Percentiles rank a stretch among this genome's conserved stretches.
These are phyloP conservation scores for Ustilago hordei DNA, from an alignment of 1,284 basidiomycete species.

Conservation along the genomic window DNA sequence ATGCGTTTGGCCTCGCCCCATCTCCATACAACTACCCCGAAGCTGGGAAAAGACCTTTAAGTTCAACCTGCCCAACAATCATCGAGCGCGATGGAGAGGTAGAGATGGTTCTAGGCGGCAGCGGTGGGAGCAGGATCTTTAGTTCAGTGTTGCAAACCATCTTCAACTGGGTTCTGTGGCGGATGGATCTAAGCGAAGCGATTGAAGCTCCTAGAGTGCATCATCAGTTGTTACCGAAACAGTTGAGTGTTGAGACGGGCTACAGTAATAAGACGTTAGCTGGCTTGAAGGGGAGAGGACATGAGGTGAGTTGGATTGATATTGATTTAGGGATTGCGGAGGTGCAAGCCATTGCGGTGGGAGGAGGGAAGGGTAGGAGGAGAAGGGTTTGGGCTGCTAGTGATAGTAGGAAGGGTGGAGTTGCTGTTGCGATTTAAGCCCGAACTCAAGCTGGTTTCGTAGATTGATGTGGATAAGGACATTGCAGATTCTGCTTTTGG, in stretches of 20 bases:
- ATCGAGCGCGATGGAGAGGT: conserved; percentile 69
- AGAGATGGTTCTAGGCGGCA: conserved; percentile 69
- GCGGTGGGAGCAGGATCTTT: conserved; percentile 73
- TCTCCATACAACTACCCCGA: conserved; percentile 70
- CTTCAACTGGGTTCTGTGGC: conserved; percentile 81
- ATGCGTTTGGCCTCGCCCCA: conserved; percentile 69
- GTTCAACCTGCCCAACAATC: conserved; percentile 70
- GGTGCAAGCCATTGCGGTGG: conserved; percentile 55
- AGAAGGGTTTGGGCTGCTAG: conserved; percentile 50
- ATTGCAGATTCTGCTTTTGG: no score
- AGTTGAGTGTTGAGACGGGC: conserved; percentile 56
- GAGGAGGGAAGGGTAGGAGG: conserved; percentile 15
- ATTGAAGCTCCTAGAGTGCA: conserved; percentile 91
- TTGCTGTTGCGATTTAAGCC: conserved; percentile 54
- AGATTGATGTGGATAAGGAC: neutral
- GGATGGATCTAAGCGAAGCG: conserved; percentile 81
- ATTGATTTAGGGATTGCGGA: conserved; percentile 58
- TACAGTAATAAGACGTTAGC: conserved; percentile 46
- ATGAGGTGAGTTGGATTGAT: conserved; percentile 54
- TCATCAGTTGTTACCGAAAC: conserved; percentile 75
- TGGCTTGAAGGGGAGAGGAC: conserved; percentile 41
- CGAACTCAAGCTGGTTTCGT: neutral
- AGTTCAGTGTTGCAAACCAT: conserved; percentile 82
- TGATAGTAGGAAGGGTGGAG: conserved; percentile 61
- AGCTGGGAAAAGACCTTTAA: conserved; percentile 70